Evolutionary conservation across 1,139 yeast genomes (phyloP), one percentile per base, ranked within the genome.

Genomic region (Lipomyces yarrowii): DNA sequence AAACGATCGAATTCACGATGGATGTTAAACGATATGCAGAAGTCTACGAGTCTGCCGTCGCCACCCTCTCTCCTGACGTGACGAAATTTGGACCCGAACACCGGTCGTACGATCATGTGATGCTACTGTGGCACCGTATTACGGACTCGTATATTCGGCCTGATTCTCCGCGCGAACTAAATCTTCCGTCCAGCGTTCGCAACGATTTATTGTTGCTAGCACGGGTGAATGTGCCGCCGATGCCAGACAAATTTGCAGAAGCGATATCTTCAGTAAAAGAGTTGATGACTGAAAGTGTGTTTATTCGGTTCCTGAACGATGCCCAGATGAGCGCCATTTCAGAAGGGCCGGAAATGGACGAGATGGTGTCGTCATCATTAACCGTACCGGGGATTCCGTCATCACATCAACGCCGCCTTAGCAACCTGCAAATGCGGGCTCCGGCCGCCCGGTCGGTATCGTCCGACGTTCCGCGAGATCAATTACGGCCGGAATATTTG

Each of bases 1-100:
- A 78, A 69, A 73, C 75, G 10, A 72, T 78, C 57, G 79, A 78
- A 64, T 78, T 78, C 67, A 70, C 74, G 2, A 64, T 75, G 62
- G 78, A 75, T 60, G 77, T 76, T 37, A 65, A 69, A 13, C 66
- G 74, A 35, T 78, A 78, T 65, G 60, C 63, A n/a, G 65, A 64
- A 18, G 62, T 68, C 33, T 75, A 72, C 62, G 64, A 65, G 35
- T 60, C 67, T 26, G 69, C 61, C 39, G 15, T 63, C 32, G 52
- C 64, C 48, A 54, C 53, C 58, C 18, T 57, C 3, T 48, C 60
- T 13, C 60, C 67, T 23, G 21, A 23, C n/a, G 32, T 4, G 10
- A 13, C 23, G 53, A 57, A 7, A 35, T 18, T 63, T 53, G 21
- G 63, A 57, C 51, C 48, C 6, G 63, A 30, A 57, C 64, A 63